A percentile compares a stretch with the other conserved stretches of the same genome.
These are phyloP conservation scores for Crassisporium funariophilum DNA, from an alignment of 768 basidiomycete species.

Conservation along the genomic window DNA sequence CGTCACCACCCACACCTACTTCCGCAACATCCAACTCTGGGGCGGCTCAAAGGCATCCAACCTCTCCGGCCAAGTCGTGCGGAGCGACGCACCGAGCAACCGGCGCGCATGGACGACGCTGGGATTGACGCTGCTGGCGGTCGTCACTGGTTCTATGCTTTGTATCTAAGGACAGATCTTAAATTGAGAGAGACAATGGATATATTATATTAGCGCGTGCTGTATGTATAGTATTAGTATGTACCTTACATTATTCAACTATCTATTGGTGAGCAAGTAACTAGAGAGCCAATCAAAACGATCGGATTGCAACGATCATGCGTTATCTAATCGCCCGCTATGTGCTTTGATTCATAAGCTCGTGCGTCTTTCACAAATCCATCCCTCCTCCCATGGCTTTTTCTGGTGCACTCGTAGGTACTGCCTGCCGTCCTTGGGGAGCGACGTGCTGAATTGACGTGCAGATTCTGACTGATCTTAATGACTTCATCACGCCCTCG, in stretches of 20 bases:
- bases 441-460: slow-evolving; percentile 1
- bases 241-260: too few relatives aligned
- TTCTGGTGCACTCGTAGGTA: slow-evolving; percentile 79
- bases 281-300: too few relatives aligned
- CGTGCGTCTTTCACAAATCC: background rate
- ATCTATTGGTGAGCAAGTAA: too few relatives aligned
- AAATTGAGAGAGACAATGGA: background rate
- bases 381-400: slow-evolving; percentile 62
- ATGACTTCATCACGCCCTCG: slow-evolving; percentile 95
- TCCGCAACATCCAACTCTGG: slow-evolving; percentile 72
- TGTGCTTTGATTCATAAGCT: background rate
- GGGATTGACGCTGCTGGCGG: slow-evolving; percentile 13
- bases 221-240: too few relatives aligned
- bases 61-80: slow-evolving; percentile 36
- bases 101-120: slow-evolving; percentile 15
- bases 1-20: slow-evolving; percentile 69
- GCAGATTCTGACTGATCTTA: slow-evolving; percentile 90
- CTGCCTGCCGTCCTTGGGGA: slow-evolving; percentile 7
- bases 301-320: too few relatives aligned
- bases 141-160: slow-evolving; percentile 18
- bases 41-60: slow-evolving; percentile 55
- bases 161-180: slow-evolving; percentile 11
- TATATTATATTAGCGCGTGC: background rate
- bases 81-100: slow-evolving; percentile 21
- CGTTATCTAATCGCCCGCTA: slow-evolving; percentile 1